These are phyloP conservation scores for Lentinula guzmanii DNA, from an alignment of 768 basidiomycete species.

Conservation along the genomic window DNA sequence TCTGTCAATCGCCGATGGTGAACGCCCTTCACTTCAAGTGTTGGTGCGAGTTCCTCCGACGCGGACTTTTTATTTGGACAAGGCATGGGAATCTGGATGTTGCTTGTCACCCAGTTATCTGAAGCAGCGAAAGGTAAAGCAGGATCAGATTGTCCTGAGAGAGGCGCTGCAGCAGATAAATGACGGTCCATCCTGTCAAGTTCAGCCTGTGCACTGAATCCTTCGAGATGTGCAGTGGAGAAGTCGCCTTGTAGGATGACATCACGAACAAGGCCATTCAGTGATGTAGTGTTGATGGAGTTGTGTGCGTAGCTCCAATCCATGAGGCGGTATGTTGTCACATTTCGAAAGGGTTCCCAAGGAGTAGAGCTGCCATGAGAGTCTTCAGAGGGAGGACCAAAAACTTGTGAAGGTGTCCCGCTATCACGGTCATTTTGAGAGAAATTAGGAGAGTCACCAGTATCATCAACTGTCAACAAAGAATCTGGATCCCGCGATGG, in stretches of 20 bases:
- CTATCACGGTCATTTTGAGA: neutral
- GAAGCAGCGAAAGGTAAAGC: neutral
- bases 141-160: neutral
- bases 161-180: neutral
- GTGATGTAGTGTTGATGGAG: constrained; percentile 4
- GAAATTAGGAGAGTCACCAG: neutral
- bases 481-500: neutral
- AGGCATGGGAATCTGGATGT: constrained; percentile 8
- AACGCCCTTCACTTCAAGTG: constrained; percentile 12
- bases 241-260: constrained; percentile 14
- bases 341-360: constrained; percentile 11
- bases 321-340: constrained; percentile 10
- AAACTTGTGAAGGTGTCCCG: too few relatives aligned
- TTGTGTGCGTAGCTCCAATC: constrained; percentile 10
- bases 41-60: constrained; percentile 12
- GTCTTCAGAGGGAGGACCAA: too few relatives aligned
- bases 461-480: neutral
- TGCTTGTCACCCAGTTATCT: constrained; percentile 5
- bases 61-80: neutral
- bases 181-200: constrained; percentile 9
- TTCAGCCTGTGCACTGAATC: constrained; percentile 10
- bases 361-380: too few relatives aligned
- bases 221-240: neutral
- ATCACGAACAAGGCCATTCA: constrained; percentile 11
- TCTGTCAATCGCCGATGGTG: constrained; percentile 7